Evolutionary conservation across 129 eudicot genomes (phyloP), one percentile per base, ranked within the genome.

Genomic region (Flaveria bidentis): DNA sequence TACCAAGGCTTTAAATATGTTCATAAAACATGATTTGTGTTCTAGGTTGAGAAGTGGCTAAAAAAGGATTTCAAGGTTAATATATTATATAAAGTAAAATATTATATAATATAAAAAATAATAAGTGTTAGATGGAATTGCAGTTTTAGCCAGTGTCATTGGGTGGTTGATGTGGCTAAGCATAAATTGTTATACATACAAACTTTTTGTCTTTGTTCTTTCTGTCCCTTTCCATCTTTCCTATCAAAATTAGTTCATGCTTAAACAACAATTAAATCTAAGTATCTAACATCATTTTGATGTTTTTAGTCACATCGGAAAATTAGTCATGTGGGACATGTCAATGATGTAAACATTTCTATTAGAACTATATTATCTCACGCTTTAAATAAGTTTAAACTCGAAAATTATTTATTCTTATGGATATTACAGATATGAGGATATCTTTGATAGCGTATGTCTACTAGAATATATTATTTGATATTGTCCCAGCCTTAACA

Each of bases 141-240:
- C 82, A 71, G 82, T 52, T 71, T 56, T 71, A 51, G 12, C 52
- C 56, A 22, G 63, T 71, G 50, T 77, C 53, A 82, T 77, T 82
- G 85, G 85, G 78, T 64, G 69, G 82, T 76, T 82, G 82, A 78
- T 64, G 85, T 82, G 82, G 85, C 85, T 76, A 76, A 76, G 85
- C 69, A 60, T 75, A 67, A 81, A 64, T 81, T 55, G 61, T n/a
- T 22, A 58, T 81, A 30, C 84, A 68, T 53, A 71, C 55, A 50
- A 62, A 80, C 44, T 81, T 73, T 22, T 57, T 74, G 68, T 66
- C 61, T 80, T 55, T 66, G 55, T 58, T 80, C 75, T 66, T 65
- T 73, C 42, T 73, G 69, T 76, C 62, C 76, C 72, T 71, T 72
- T 80, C 36, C n/a, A 62, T 79, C 62, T 70, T 71, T 74, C 70